phyloP scores from a whole-genome alignment of 1,284 basidiomycete species.

The Pseudomicrostroma phylloplanum region DNA sequence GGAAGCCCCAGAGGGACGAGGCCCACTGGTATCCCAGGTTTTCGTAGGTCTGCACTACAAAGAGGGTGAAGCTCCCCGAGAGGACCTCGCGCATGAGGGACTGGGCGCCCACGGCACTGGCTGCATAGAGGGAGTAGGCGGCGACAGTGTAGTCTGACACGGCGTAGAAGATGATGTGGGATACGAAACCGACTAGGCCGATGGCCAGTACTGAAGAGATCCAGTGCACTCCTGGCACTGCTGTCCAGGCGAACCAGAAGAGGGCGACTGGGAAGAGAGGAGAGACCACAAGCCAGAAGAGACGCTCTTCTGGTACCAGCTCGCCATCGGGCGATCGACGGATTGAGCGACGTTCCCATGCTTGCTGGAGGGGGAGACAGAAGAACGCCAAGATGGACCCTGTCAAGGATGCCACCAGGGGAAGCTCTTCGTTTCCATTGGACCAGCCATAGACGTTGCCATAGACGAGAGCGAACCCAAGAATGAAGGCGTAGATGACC shows the following conservation, averaged over 20 bases:
- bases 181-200: slow-evolving; percentile 28
- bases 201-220: slow-evolving; percentile 31
- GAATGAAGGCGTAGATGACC: slow-evolving; percentile 51
- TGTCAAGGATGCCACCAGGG: slow-evolving; percentile 28
- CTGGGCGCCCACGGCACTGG: slow-evolving; percentile 35
- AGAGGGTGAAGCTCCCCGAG: slow-evolving; percentile 27
- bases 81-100: slow-evolving; percentile 32
- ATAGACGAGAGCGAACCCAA: slow-evolving; percentile 51
- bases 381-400: slow-evolving; percentile 29
- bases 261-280: slow-evolving; percentile 26
- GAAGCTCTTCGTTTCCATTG: slow-evolving; percentile 24
- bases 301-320: slow-evolving; percentile 13
- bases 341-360: slow-evolving; percentile 2
- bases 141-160: slow-evolving; percentile 37
- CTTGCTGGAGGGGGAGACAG: slow-evolving; percentile 24
- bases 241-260: slow-evolving; percentile 42
- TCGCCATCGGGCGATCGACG: slow-evolving; percentile 9
- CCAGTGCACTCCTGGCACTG: slow-evolving; percentile 31
- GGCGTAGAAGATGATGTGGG: slow-evolving; percentile 38
- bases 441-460: slow-evolving; percentile 28
- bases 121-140: slow-evolving; percentile 33
- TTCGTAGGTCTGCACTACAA: slow-evolving; percentile 22
- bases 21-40: slow-evolving; percentile 29
- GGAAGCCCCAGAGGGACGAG: slow-evolving; percentile 29
- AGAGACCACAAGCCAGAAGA: slow-evolving; percentile 9